Conservation (phyloP, 176 grass and related monocot genomes). For the Oryza meridionalis region DNA sequence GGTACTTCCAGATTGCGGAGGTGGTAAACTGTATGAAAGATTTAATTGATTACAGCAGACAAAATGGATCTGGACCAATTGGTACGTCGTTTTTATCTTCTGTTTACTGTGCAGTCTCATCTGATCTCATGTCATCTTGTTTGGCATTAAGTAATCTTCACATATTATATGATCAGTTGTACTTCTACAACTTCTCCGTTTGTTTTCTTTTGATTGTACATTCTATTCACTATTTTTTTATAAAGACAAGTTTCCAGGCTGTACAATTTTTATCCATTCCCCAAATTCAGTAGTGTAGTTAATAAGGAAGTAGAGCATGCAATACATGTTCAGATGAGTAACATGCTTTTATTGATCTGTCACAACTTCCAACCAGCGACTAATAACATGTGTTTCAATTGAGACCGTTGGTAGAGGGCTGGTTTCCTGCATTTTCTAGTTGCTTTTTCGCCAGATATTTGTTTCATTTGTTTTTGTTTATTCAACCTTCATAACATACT, state of each 20-base stretch:
- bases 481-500: not conserved
- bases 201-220: slow-evolving; percentile 27
- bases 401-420: not conserved
- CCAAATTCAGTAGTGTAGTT: slow-evolving; percentile 1
- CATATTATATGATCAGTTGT: slow-evolving; percentile 11
- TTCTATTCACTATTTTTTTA: slow-evolving; percentile 12
- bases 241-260: not conserved
- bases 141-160: not conserved
- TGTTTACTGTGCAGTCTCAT: slow-evolving; percentile 7
- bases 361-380: not conserved
- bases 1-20: slow-evolving; percentile 78
- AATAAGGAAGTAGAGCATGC: not conserved
- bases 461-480: not conserved
- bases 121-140: not conserved
- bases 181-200: not conserved
- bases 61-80: slow-evolving; percentile 85
- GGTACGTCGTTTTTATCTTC: slow-evolving; percentile 46
- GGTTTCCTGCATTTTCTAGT: not conserved
- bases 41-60: slow-evolving; percentile 94
- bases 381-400: not conserved
- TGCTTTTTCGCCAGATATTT: not conserved
- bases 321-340: not conserved
- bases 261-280: slow-evolving; percentile 7
- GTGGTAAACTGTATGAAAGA: slow-evolving; percentile 99
- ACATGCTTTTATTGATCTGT: slow-evolving; percentile 9